phyloP scores from a whole-genome alignment of 768 basidiomycete genomes.

The Russula compacta region DNA sequence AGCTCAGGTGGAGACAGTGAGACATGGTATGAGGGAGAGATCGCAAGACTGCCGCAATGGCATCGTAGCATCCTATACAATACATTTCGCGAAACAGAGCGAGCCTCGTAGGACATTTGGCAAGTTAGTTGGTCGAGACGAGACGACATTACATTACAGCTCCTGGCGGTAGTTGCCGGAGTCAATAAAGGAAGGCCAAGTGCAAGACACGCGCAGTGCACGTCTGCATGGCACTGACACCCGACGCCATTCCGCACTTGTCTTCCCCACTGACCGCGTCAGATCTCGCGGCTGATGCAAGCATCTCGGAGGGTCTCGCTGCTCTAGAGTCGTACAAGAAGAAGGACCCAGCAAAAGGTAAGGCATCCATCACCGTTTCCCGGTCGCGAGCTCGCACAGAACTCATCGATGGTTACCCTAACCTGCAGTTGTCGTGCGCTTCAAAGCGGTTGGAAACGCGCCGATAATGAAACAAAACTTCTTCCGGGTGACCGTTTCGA shows the following conservation, averaged over 20 bases:
- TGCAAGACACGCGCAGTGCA: neutral
- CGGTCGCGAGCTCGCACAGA: neutral
- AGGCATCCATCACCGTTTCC: neutral
- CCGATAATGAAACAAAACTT: conserved; percentile 99
- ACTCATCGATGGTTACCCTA: neutral
- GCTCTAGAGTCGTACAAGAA: conserved; percentile 84
- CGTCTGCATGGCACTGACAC: conserved; percentile 13
- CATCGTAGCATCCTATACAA: too few relatives aligned
- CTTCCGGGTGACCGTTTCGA: conserved; percentile 93
- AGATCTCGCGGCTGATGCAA: conserved; percentile 7
- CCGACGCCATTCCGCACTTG: conserved; percentile 8
- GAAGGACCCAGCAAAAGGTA: conserved; percentile 75
- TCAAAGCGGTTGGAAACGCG: conserved; percentile 95
- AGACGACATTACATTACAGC: neutral
- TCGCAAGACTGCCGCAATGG: too few relatives aligned
- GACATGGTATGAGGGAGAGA: too few relatives aligned
- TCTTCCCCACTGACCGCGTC: neutral
- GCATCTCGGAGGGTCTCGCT: conserved; percentile 43
- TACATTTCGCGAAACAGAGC: too few relatives aligned
- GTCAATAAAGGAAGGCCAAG: neutral
- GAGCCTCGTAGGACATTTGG: too few relatives aligned
- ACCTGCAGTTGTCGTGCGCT: conserved; percentile 79
- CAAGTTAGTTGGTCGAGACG: too few relatives aligned
- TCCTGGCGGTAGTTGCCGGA: conserved; percentile 34
- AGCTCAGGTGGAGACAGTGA: too few relatives aligned